Conservation (phyloP, 2,329 filamentous ascomycete genomes). For the Polytolypa hystricis region DNA sequence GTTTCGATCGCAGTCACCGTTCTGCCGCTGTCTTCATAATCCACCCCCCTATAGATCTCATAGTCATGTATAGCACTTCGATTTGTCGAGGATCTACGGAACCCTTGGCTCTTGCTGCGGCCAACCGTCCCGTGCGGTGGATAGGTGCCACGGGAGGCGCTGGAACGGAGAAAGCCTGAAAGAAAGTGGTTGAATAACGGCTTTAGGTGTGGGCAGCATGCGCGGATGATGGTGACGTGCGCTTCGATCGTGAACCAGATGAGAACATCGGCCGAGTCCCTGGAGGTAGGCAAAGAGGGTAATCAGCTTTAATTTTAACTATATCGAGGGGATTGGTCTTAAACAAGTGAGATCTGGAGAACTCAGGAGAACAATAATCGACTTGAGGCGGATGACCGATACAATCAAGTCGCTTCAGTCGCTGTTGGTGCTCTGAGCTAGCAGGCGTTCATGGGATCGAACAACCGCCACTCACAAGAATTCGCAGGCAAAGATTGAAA, state of each 20-base stretch:
- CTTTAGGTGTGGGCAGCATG: neutral
- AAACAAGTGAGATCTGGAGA: neutral
- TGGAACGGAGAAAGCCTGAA: constrained; percentile 1
- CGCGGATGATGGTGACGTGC: constrained; percentile 1
- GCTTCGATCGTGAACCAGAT: neutral
- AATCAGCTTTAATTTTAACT: neutral
- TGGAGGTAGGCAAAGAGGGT: neutral
- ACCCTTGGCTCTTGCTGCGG: neutral
- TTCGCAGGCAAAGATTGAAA: neutral
- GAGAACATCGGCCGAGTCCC: neutral
- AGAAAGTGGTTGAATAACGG: neutral
- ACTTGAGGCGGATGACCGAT: neutral
- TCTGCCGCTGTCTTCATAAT: neutral
- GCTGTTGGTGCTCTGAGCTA: neutral
- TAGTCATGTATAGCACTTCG: neutral
- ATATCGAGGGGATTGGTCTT: too few species aligned
- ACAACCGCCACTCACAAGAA: constrained; percentile 2
- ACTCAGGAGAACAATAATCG: neutral
- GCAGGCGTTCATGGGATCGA: neutral
- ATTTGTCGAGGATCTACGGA: neutral
- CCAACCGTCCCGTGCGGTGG: neutral
- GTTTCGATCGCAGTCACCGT: neutral
- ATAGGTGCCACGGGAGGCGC: neutral
- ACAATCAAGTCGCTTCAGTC: neutral
- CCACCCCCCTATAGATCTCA: neutral